Conservation (phyloP, 2,329 filamentous ascomycete species). For the Curvularia lunata region DNA sequence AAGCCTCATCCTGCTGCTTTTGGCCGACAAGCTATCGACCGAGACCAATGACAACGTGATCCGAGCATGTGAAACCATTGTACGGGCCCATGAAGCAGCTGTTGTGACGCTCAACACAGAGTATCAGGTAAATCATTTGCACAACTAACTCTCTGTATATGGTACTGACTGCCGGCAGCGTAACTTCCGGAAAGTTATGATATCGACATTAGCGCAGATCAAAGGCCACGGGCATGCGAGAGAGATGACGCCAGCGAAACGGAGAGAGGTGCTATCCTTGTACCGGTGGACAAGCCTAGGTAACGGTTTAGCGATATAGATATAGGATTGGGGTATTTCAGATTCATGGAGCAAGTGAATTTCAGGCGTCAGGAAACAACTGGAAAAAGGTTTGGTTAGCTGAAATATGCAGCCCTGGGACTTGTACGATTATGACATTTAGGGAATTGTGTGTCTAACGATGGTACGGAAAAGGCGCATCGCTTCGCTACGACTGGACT, state of each 20-base stretch:
- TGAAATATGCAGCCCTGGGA: not conserved
- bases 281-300: slow-evolving; percentile 60
- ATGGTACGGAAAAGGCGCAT: not conserved
- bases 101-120: slow-evolving; percentile 94
- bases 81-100: slow-evolving; percentile 91
- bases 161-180: slow-evolving; percentile 45
- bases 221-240: slow-evolving; percentile 46
- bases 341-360: not conserved
- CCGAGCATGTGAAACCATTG: slow-evolving; percentile 89
- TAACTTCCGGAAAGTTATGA: slow-evolving; percentile 62
- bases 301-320: slow-evolving; percentile 47
- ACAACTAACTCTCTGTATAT: not conserved
- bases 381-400: not conserved
- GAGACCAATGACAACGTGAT: slow-evolving; percentile 85
- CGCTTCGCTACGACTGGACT: not conserved
- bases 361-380: not conserved
- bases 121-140: slow-evolving; percentile 71
- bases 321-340: not conserved
- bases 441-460: not conserved
- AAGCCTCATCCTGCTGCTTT: slow-evolving; percentile 83
- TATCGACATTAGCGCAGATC: slow-evolving; percentile 50
- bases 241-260: slow-evolving; percentile 48
- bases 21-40: slow-evolving; percentile 85
- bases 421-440: slow-evolving; percentile 3
- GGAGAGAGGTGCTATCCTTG: slow-evolving; percentile 59